Conservation (phyloP, 2,329 filamentous ascomycete species). For the Colletotrichum noveboracense region DNA sequence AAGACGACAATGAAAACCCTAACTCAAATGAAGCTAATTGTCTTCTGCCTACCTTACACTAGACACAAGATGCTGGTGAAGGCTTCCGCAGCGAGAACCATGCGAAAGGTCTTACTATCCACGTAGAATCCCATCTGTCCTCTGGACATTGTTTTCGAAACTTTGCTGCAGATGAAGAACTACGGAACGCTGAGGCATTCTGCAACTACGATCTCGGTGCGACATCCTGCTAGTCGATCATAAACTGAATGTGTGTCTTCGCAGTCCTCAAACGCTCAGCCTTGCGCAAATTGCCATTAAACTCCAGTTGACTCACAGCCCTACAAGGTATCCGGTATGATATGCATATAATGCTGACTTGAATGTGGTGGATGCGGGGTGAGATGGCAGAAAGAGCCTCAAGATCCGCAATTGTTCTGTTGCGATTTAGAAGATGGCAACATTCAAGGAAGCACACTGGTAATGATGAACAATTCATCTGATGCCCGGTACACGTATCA, state of each 20-base stretch:
- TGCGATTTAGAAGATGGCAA: neutral
- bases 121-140: neutral
- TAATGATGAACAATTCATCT: neutral
- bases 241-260: neutral
- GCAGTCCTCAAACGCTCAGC: neutral
- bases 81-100: neutral
- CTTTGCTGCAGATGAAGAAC: neutral
- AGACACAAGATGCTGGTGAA: neutral
- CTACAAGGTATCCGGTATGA: neutral
- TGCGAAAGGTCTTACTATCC: neutral
- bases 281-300: neutral
- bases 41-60: neutral
- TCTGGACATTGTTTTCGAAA: neutral
- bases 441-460: neutral
- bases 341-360: neutral
- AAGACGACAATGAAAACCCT: neutral
- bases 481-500: neutral
- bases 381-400: neutral
- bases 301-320: neutral
- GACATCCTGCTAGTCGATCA: neutral
- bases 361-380: neutral
- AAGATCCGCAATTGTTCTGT: neutral
- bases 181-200: neutral
- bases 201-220: neutral
- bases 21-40: neutral